Conservation (phyloP, 148 eudicot species). For the Rhododendron griersonianum region DNA sequence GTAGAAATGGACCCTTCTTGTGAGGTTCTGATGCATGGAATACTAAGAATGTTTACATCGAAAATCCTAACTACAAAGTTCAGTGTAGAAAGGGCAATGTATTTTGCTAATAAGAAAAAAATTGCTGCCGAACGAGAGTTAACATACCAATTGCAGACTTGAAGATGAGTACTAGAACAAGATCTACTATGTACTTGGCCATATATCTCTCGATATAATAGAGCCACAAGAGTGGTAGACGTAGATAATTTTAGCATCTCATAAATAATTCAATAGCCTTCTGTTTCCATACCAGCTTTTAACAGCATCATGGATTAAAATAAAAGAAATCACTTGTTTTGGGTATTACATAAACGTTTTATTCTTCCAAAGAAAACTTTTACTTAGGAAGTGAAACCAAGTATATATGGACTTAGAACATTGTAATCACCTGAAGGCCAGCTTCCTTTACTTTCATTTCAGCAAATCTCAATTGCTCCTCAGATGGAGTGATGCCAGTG, state of each 20-base stretch:
- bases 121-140: not conserved
- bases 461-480: constrained; percentile 75
- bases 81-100: not conserved
- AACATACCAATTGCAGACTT: not conserved
- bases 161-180: not conserved
- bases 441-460: constrained; percentile 73
- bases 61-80: not conserved
- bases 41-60: not conserved
- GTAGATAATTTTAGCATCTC: not conserved
- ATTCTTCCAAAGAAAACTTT: not conserved
- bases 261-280: not conserved
- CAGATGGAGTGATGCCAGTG: constrained; percentile 85
- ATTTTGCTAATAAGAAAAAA: not conserved
- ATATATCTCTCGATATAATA: not conserved
- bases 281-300: not conserved
- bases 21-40: not conserved
- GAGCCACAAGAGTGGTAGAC: not conserved
- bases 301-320: not conserved
- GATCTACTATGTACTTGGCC: not conserved
- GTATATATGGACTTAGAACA: not conserved
- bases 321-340: not conserved
- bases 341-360: not conserved
- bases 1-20: not conserved
- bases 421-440: constrained; percentile 61
- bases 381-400: not conserved